Base-by-base conservation (phyloP, 2,329 filamentous ascomycete species). In the Venturia oleaginea region DNA sequence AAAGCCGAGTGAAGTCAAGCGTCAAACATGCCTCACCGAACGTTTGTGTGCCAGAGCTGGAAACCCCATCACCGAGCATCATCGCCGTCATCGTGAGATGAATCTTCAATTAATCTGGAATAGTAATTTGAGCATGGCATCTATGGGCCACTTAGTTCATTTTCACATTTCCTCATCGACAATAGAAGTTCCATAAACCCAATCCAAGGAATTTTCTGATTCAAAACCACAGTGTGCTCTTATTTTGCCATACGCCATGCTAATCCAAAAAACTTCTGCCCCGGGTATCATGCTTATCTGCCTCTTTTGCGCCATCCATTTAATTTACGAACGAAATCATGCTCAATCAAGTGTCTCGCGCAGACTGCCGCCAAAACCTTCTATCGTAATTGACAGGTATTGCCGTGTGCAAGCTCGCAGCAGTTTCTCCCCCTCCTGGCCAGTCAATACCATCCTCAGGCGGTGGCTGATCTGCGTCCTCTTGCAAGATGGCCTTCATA, bases 331-430 rank as follows among this genome's bases (percentile, higher is more conserved):
- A 24, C 13, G 19, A n/a, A 34, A n/a, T 17, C 30, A 15, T 22
- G 15, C 27, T 32, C 27, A 34, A 15, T 69, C 40, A 61, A 42
- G 63, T 76, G 76, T 61, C 72, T 74, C 63, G 72, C 37, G 73
- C 70, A 34, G 75, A 75, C 65, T 79, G 80, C 65, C 83, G 80
- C 81, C 84, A 86, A 67, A 82, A 82, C 51, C 78, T 77, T 68
- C 82, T 80, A 66, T 87, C 84, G 65, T 84, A 84, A 69, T 87
- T 87, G 62, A 87, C 84, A 63, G 78, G 73, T 38, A 80, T 74
- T 0, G 76, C 75, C 10, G 40, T 61, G 19, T 67, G 37, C 10
- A 66, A 30, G 22, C 46, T 46, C 17, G 46, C 10, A 17, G 34
- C 51, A 22, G 37, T 55, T 22, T 61, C 65, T 22, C 61, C 30